A percentile compares a stretch with the other conserved stretches of the same genome.
phyloP scores from a whole-genome alignment of 495 filamentous ascomycete genomes.

The Talaromyces thailandensis region DNA sequence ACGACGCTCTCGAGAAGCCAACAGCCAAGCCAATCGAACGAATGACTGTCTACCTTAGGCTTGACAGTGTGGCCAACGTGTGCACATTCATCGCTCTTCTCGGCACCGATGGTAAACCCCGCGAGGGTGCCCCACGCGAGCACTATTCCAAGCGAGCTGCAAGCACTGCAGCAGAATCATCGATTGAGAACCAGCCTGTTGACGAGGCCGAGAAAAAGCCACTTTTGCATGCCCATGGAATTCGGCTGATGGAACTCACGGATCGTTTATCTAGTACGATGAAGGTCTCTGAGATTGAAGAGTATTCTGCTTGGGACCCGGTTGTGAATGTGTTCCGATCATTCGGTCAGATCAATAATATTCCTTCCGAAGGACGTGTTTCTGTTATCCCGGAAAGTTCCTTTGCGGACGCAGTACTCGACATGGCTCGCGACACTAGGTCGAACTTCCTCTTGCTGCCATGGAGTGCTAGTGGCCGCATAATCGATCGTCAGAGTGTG shows the following conservation, averaged over 20 bases:
- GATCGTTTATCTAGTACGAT: conserved; percentile 94
- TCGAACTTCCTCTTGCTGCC: conserved; percentile 83
- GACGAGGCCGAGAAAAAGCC: conserved; percentile 14
- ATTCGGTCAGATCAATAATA: conserved; percentile 75
- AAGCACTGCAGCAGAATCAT: conserved; percentile 10
- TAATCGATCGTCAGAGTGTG: conserved; percentile 47
- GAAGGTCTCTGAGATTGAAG: conserved; percentile 79
- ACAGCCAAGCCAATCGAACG: conserved; percentile 28
- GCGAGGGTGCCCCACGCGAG: conserved; percentile 26
- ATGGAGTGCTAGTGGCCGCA: conserved; percentile 78
- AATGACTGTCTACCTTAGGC: conserved; percentile 63
- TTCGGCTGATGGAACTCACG: conserved; percentile 80
- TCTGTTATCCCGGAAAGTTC: conserved; percentile 65
- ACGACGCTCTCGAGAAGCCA: conserved; percentile 25
- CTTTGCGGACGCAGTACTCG: conserved; percentile 67
- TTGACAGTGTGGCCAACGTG: conserved; percentile 81
- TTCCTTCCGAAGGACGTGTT: conserved; percentile 74
- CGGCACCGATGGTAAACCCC: conserved; percentile 14
- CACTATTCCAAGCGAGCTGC: conserved; percentile 38
- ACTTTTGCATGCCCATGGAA: conserved; percentile 72
- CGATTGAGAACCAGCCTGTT: conserved; percentile 2
- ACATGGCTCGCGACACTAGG: conserved; percentile 53
- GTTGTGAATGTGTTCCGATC: conserved; percentile 88
- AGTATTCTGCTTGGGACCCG: conserved; percentile 68
- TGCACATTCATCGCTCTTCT: conserved; percentile 80